Base-by-base conservation (phyloP, 2,329 filamentous ascomycete species). In the Colletotrichum sp. region DNA sequence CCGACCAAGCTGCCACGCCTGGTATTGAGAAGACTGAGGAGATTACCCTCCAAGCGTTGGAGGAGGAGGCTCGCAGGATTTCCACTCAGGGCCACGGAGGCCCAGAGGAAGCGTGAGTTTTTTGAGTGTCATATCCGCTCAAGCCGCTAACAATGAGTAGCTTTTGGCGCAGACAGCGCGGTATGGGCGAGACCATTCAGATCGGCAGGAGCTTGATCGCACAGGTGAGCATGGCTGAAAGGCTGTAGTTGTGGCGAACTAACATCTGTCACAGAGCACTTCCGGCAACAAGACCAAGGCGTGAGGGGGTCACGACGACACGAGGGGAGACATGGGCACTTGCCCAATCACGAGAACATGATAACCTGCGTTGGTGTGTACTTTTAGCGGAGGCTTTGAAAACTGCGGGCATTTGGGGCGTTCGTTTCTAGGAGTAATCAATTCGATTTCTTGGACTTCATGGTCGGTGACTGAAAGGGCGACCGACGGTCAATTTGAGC, bases 41-140 rank as follows among this genome's bases (percentile, higher is more conserved):
- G 81, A 94, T 95, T 75, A 95, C 91, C 4, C 87, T 91, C 34
- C 89, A 87, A 77, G 89, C 87, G 7, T 86, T 96, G 2, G 94
- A 96, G 82, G 94, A 92, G 68, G 90, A 92, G 77, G 90, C 90
- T 3, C 87, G 90, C 28, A 82, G 85, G 71, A 83, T 87, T n/a
- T 91, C 89, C 2, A 83, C 87, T 12, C 83, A 82, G 12, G 89
- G 89, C 4, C 86, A 88, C 60, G 87, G 87, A 48, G 86, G 86
- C 5, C 86, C 89, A 2, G 90, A 92, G 77, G 87, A 92, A 77
- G 78, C 84, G 87, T 90, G 81, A 84, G 88, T 79, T 30, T 32
- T 21, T n/a, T 12, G 39, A n/a, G 39, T 48, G 18, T 48, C 32
- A n/a, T 13, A 36, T 24, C 8, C 4, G 12, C 14, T 14, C 6